Conservation (phyloP, 2,329 filamentous ascomycete species). For the Drechslerella stenobrocha region DNA sequence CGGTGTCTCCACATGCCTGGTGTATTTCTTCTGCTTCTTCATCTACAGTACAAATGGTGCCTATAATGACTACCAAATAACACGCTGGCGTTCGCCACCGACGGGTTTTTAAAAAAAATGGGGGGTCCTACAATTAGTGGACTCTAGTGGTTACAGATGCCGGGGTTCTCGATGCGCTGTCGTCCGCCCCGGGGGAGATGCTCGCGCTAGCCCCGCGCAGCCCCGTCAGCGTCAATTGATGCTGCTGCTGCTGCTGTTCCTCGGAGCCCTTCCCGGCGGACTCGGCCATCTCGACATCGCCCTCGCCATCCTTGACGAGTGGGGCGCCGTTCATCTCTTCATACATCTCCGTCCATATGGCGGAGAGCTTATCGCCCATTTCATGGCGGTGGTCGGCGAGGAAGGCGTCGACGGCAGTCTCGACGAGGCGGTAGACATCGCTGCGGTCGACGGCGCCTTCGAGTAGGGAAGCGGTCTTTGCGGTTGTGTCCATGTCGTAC, state of each 20-base stretch:
- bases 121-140: constrained; percentile 8
- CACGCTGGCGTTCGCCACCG: no score
- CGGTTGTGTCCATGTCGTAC: constrained; percentile 43
- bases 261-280: neutral
- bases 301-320: constrained; percentile 21
- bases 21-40: no score
- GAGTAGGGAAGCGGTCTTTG: constrained; percentile 73
- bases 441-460: constrained; percentile 77
- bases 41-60: no score
- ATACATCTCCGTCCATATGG: constrained; percentile 33
- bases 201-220: constrained; percentile 33
- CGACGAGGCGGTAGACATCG: constrained; percentile 64
- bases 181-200: constrained; percentile 29
- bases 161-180: constrained; percentile 6
- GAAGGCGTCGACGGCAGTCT: constrained; percentile 50
- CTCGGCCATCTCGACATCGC: constrained; percentile 32
- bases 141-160: constrained; percentile 23
- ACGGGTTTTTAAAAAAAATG: no score
- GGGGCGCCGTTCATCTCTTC: constrained; percentile 31
- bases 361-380: constrained; percentile 25
- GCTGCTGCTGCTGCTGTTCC: constrained; percentile 21
- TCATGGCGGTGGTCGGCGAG: constrained; percentile 55
- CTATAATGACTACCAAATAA: no score
- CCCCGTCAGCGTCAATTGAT: constrained; percentile 38
- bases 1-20: no score